Base-by-base conservation (phyloP, 805 yeast species). In the Sugiyamaella chiloensis region DNA sequence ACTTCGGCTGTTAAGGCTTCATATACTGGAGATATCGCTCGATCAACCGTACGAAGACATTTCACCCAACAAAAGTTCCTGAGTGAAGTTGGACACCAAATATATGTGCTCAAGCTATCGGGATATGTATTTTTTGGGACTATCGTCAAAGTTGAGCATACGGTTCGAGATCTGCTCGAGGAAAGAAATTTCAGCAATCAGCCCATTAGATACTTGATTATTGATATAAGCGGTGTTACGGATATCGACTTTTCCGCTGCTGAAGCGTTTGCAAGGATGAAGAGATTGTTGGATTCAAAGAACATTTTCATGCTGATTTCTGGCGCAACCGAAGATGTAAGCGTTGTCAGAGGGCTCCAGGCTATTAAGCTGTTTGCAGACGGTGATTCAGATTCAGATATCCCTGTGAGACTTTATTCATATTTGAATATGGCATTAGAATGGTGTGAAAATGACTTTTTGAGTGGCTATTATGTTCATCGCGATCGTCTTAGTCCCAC, bases 61-160 rank as follows among this genome's bases (percentile, higher is more conserved):
- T 88, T 91, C 3, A 80, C 84, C 49, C 96, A 93, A 65, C 88
- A 85, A 56, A 86, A 83, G 53, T 91, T 91, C 57, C 69, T 93
- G 59, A 75, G 77, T 52, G 83, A 85, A 53, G 93, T 91, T 45
- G 97, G 97, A 3, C 81, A 85, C 58, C 98, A 93, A 66, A 87
- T 90, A 24, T 86, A 88, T 64, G 83, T 93, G 17, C 72, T 90
- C 64, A 87, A 90, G 65, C 68, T 93, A 37, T 86, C 88, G 56
- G 96, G 97, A 16, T 81, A 93, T 19, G 71, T 93, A 31, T 93
- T 93, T 63, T 93, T 93, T 66, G 99, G 99, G 1, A 88, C 97
- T 0, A 90, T 91, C 63, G 96, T 96, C 17, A 86, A 91, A 1
- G 83, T 93, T 40, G 99, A 93, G 66, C 75, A 78, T 35, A 76